Base-by-base conservation (phyloP, 345 rosid species). In the Populus simonii region DNA sequence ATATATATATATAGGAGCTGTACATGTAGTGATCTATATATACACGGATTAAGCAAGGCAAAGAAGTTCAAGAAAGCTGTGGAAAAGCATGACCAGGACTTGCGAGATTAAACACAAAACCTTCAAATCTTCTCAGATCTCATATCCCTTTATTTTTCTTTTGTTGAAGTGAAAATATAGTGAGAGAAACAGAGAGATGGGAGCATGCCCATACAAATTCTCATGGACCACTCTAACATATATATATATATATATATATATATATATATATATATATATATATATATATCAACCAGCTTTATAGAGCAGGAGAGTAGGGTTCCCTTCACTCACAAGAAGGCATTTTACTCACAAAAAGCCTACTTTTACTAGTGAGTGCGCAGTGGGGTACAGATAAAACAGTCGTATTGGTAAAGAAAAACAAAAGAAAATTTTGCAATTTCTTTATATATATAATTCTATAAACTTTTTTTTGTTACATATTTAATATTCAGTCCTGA, bases 61-160 rank as follows among this genome's bases (percentile, higher is more conserved):
- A 78, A 86, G 81, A 85, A 91, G 94, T 91, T 91, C 94, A 91
- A 91, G 94, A 91, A 91, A 91, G 94, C 94, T 89, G 94, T 91
- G 94, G 94, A 91, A 91, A 82, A 91, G 89, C 92, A 89, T 89
- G 94, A 78, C 89, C 85, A 82, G 89, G 89, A 86, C 86, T 82
- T 82, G 39, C 45, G 6, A 59, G 5, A 65, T 43, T 23, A 59
- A 67, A 7, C 59, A 15, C 25, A 43, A 36, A 22, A 70, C 45
- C 76, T 75, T 35, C 35, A 15, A 23, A 74, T 49, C 71, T 29
- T 27, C 72, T 76, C 84, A 86, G 88, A 86, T 83, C 87, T 78
- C 81, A 57, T 11, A 35, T 57, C 33, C 53, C 57, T 74, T 74
- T 20, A 10, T 17, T 38, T 78, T 8, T 59, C 22, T 51, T 10